A percentile compares a stretch with the other conserved stretches of the same genome.
phyloP scores from a whole-genome alignment of 176 grass and related monocot species.

The Ananas comosus region DNA sequence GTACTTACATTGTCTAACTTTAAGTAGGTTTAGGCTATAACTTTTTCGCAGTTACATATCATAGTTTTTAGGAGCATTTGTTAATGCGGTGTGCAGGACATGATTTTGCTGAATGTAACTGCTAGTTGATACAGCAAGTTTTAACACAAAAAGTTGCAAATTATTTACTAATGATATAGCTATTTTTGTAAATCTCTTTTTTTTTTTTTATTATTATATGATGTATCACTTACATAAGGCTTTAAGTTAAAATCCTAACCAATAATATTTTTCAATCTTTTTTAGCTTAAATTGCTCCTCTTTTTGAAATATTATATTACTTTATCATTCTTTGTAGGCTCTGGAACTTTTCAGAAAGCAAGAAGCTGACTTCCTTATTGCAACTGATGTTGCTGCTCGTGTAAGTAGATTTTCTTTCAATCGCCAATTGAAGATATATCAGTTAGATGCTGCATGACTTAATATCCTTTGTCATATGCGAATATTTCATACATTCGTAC shows the following conservation, averaged over 20 bases:
- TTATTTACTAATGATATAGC: no score
- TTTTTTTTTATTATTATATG: no score
- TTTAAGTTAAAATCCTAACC: no score
- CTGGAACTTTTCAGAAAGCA: constrained; percentile 93
- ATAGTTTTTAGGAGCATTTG: background rate
- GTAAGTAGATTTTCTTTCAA: constrained; percentile 41
- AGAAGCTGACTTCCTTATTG: constrained; percentile 83
- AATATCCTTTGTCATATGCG: no score
- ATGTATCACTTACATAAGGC: no score
- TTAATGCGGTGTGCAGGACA: background rate
- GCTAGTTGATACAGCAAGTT: no score
- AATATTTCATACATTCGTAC: no score
- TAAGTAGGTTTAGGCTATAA: no score
- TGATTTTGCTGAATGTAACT: no score
- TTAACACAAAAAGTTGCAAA: no score
- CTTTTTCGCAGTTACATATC: no score
- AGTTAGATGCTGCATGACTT: background rate
- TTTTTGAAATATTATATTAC: background rate
- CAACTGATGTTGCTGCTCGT: constrained; percentile 97
- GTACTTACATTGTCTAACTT: background rate
- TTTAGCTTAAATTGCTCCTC: background rate
- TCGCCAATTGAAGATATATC: background rate
- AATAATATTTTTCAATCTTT: background rate
- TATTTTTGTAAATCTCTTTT: no score
- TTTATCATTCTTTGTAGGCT: constrained; percentile 35